These are phyloP conservation scores for Metschnikowia matae DNA, from an alignment of 805 yeast species.

Conservation along the genomic window DNA sequence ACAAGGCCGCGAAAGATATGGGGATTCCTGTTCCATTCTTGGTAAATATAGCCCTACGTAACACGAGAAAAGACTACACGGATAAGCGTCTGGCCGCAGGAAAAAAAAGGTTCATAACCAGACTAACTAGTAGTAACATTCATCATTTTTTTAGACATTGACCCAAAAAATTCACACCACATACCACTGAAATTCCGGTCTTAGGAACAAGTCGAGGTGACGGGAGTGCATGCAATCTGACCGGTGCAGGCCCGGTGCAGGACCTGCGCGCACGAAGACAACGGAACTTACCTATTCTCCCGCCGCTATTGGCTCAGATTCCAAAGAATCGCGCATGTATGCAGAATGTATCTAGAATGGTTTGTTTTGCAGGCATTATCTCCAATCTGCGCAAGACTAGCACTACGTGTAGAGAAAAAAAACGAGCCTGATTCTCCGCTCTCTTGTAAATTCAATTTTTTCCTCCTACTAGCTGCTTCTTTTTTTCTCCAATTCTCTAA, in stretches of 20 bases:
- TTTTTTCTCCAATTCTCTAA: constrained; percentile 1
- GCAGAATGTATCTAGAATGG: neutral
- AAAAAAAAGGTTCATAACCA: too few species aligned
- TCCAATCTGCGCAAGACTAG: constrained; percentile 3
- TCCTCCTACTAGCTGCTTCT: neutral
- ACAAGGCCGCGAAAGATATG: constrained; percentile 1
- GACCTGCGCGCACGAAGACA: neutral
- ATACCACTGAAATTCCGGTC: neutral
- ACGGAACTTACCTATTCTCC: neutral
- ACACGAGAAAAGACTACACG: too few species aligned
- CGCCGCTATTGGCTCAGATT: neutral
- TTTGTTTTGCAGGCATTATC: constrained; percentile 2
- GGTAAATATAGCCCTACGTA: neutral
- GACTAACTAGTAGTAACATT: too few species aligned
- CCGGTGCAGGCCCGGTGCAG: neutral
- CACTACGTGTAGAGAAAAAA: constrained; percentile 1
- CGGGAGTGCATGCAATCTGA: neutral
- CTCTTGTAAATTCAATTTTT: neutral
- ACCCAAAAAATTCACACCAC: neutral
- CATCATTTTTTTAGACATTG: neutral
- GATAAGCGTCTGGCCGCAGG: too few species aligned
- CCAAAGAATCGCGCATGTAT: neutral
- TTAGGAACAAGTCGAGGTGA: neutral
- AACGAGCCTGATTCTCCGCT: constrained; percentile 3
- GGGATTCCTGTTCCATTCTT: neutral